These are phyloP conservation scores for Helotiales sp. DNA, from an alignment of 2,329 filamentous ascomycete species.

Conservation along the genomic window DNA sequence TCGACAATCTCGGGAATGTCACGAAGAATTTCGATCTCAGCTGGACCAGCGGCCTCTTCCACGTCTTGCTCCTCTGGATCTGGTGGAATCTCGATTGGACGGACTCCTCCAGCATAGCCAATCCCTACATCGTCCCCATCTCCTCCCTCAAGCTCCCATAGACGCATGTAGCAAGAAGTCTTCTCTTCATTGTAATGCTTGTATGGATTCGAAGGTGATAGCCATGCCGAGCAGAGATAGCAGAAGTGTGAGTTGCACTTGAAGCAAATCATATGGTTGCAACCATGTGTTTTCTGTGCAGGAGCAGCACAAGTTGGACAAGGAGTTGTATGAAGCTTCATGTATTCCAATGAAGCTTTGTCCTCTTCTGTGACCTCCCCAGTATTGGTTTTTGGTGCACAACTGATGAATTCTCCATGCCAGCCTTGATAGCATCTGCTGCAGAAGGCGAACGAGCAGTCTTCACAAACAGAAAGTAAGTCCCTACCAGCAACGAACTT, in stretches of 20 bases:
- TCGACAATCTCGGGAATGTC: slow-evolving; percentile 19
- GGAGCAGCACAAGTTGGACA: slow-evolving; percentile 87
- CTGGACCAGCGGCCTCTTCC: slow-evolving; percentile 3
- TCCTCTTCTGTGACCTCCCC: slow-evolving; percentile 81
- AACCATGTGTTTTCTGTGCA: slow-evolving; percentile 87
- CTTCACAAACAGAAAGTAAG: slow-evolving; percentile 80
- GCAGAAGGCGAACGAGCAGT: slow-evolving; percentile 90
- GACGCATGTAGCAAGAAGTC: slow-evolving; percentile 75
- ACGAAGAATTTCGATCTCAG: not conserved
- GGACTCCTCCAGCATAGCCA: slow-evolving; percentile 25
- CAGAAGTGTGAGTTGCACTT: slow-evolving; percentile 92
- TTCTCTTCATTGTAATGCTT: slow-evolving; percentile 76
- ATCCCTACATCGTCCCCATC: slow-evolving; percentile 53
- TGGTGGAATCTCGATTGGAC: slow-evolving; percentile 9
- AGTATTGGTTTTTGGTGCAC: slow-evolving; percentile 63
- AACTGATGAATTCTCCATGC: slow-evolving; percentile 83
- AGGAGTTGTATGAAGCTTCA: slow-evolving; percentile 76
- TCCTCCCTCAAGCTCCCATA: slow-evolving; percentile 88
- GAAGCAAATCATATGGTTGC: slow-evolving; percentile 96
- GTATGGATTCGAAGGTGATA: slow-evolving; percentile 80
- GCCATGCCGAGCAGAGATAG: slow-evolving; percentile 88
- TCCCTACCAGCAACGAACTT: slow-evolving; percentile 47
- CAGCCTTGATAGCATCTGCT: slow-evolving; percentile 69
- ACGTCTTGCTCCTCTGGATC: slow-evolving; percentile 10
- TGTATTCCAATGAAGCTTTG: slow-evolving; percentile 81